Base-by-base conservation (phyloP, 2,329 filamentous ascomycete genomes). In the Colletotrichum sp. region DNA sequence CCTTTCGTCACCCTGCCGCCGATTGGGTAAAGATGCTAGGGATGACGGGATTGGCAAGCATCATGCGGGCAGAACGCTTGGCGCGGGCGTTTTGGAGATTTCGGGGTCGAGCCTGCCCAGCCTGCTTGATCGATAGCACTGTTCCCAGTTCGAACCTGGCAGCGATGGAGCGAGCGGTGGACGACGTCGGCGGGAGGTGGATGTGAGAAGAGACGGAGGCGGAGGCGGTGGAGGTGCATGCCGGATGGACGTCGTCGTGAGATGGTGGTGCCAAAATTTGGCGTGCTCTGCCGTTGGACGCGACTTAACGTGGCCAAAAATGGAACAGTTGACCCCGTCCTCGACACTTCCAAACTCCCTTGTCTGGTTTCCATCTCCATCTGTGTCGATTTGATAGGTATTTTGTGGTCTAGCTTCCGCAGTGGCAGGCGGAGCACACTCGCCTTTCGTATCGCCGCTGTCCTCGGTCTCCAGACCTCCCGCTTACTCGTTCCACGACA, bases 1-100 rank as follows among this genome's bases (percentile, higher is more conserved):
- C 30, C 63, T 65, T 24, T 64, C n/a, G 32, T 52, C 55, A 59
- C 24, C 32, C 28, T 28, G 68, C 28, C 63, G 67, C 67, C 75
- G 55, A 77, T 77, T 75, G 75, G 75, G 18, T 36, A n/a, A 16
- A 48, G 32, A 48, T 18, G 43, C 52, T 48, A 77, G 72, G 72
- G 63, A 75, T 75, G 75, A 72, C 55, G 68, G 43, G 67, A 68
- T 59, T 16, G 63, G 67, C 75, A 64, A 72, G 43, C 63, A 75
- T 77, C 72, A 77, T 77, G 75, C 68, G 75, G 72, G 68, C 36
- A 32, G 72, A 57, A 61, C 39, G 26, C 75, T 77, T 77, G 75
- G 72, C 72, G 75, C 72, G 75, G 75, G 75, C 72, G 75, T 75
- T 72, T 75, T 61, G 26, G 39, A 24, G 18, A 6, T 52, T 36